Percentiles rank a stretch among this genome's conserved stretches.
Conservation (phyloP, 148 eudicot species). For the Cornus kousa region DNA sequence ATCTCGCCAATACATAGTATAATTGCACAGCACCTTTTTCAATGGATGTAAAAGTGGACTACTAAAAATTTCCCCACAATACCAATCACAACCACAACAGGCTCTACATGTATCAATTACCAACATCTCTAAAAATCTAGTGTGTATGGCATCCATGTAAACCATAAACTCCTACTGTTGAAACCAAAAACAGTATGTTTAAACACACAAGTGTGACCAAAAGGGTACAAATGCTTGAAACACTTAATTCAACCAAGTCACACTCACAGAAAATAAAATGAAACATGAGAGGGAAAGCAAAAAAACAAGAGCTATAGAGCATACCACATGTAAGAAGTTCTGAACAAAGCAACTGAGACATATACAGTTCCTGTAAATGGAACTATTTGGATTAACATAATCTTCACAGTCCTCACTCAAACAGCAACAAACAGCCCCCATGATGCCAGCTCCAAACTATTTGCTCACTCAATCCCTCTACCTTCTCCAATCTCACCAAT, state of each 20-base stretch:
- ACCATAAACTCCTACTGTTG: background rate
- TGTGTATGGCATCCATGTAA: background rate
- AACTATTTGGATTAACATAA: slow-evolving; percentile 60
- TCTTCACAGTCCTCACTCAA: slow-evolving; percentile 75
- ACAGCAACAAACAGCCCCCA: slow-evolving; percentile 95
- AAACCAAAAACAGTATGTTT: background rate
- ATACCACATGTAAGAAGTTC: slow-evolving; percentile 73
- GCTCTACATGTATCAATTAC: background rate
- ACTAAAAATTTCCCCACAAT: background rate
- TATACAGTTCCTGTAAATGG: slow-evolving; percentile 68
- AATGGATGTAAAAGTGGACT: slow-evolving; percentile 1
- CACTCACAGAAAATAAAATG: background rate
- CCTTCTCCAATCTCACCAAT: slow-evolving; percentile 20
- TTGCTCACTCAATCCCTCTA: slow-evolving; percentile 16
- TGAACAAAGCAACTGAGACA: slow-evolving; percentile 74
- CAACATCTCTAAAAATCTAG: background rate
- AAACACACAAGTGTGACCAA: background rate
- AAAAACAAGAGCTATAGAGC: slow-evolving; percentile 14
- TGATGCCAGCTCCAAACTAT: slow-evolving; percentile 28
- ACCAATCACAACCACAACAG: background rate
- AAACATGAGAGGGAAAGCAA: background rate
- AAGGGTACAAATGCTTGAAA: background rate
- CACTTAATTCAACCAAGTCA: background rate
- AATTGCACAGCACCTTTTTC: too few relatives aligned
- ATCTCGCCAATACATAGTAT: background rate